Base-by-base conservation (phyloP, 163 green algal species). In the Chlamydomonas reinhardtii region DNA sequence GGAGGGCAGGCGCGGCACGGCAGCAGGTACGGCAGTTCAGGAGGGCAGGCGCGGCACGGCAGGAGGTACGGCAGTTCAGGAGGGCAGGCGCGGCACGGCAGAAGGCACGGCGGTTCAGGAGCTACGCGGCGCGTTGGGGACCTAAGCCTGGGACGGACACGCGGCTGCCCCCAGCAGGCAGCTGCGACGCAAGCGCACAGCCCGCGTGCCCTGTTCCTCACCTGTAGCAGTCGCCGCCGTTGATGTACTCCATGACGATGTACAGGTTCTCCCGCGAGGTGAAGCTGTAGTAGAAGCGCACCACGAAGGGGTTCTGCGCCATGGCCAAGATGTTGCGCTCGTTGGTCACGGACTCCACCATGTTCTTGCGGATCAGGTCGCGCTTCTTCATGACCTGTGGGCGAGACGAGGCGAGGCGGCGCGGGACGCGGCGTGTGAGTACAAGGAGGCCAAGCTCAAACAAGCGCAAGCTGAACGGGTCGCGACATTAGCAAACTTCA, bases 211-310 rank as follows among this genome's bases (percentile, higher is more conserved):
- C n/a, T n/a, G n/a, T n/a, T n/a, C n/a, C n/a, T n/a, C 59, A 92
- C 89, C 83, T 90, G 89, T 82, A 95, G 65, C 91, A 91, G 94
- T 98, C 96, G 0, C 95, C 95, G 0, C 96, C 96, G 68, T 91
- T 92, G 31, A 95, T 82, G 90, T 97, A 98, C 92, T 98, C 97
- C 97, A 99, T 99, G 24, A 99, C 97, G 52, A 99, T 96, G 93
- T 99, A 99, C 65, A 99, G 89, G 91, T 98, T 98, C 73, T 97
- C 92, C 17, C 90, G 88, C 22, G 86, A 95, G 35, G 95, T 97
- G 92, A 99, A 99, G 27, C 88, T 86, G 88, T 95, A 95, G 84
- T 95, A 98, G 85, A 98, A 98, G 59, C 95, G 94, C n/a, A 97
- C 94, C 69, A 99, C 95, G 88, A 98, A 99, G 12, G 96, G 96